Evolutionary conservation across 2,329 filamentous ascomycete genomes (phyloP), one percentile per base, ranked within the genome.

Genomic region (Xylaria sp.): DNA sequence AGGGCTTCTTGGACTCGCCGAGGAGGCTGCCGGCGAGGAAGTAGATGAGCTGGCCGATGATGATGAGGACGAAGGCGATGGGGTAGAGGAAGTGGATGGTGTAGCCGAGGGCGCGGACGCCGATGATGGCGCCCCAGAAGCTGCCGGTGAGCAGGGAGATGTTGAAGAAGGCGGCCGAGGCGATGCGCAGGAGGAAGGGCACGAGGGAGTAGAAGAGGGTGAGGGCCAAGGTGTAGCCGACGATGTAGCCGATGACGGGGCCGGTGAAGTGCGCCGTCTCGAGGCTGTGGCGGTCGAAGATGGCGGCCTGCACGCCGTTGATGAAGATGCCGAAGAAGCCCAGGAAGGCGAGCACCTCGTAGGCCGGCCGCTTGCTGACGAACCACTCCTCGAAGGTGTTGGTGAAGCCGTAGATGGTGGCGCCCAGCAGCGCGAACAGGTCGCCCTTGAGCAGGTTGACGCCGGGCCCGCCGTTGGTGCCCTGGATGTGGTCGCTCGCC

Each of bases 311-410:
- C 39, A 91, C 87, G 71, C 94, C 96, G 82, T 96, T 97, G 87
- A 98, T 97, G 77, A 93, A 83, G 81, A 93, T 90, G 65, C 90
- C 96, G 81, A 92, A 97, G 77, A 97, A 86, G 31, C 92, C 94
- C 63, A 99, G 85, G 81, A 97, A 96, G 63, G 93, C 92, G 33
- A 99, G 86, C 36, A 98, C 95, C 80, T 98, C 95, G 82, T 97
- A 97, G 73, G 97, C 85, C 55, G 95, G 95, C 0, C 90, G 86
- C 78, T 91, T 93, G 76, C 87, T 91, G 71, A 98, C 95, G 69
- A 97, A 89, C 85, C 93, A 98, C 81, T 99, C 96, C 80, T 99
- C 95, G 58, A 93, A 91, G 3, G 95, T 92, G 80, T 99, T 99
- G 80, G 87, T 89, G 58, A 97, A 83, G 67, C 96, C 96, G 83